These are phyloP conservation scores for Takakia lepidozioides DNA, from an alignment of 225 moss, liverwort and hornwort genomes.

Conservation along the genomic window DNA sequence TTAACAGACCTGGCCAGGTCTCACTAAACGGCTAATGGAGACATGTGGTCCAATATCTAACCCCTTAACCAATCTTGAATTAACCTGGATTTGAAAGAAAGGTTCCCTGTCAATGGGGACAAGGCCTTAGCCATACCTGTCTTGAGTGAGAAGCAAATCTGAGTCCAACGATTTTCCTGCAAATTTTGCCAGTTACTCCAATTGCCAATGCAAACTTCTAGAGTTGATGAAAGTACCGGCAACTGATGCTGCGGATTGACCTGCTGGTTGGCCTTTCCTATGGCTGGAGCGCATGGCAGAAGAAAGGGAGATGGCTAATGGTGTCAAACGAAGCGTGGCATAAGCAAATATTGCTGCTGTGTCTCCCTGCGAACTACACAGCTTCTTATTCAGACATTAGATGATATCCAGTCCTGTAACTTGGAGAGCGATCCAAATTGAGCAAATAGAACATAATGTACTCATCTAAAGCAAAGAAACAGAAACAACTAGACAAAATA, in stretches of 20 bases:
- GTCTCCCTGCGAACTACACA: conserved; percentile 73
- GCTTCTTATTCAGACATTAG: too few relatives aligned
- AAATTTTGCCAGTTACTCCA: background rate
- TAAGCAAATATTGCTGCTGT: conserved; percentile 63
- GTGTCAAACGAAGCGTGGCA: conserved; percentile 54
- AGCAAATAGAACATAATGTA: too few relatives aligned
- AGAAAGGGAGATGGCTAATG: conserved; percentile 30
- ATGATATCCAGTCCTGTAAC: too few relatives aligned
- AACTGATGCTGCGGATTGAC: conserved; percentile 9
- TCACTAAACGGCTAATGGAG: too few relatives aligned
- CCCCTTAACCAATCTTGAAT: background rate
- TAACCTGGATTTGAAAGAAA: background rate
- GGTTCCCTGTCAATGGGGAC: background rate
- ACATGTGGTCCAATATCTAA: too few relatives aligned
- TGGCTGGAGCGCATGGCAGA: conserved; percentile 16
- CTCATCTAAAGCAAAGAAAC: too few relatives aligned
- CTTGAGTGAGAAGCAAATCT: too few relatives aligned
- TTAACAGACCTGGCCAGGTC: too few relatives aligned
- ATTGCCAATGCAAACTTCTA: background rate
- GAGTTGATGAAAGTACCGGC: conserved; percentile 8
- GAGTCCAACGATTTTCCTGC: background rate
- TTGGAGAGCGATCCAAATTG: too few relatives aligned
- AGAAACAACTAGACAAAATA: too few relatives aligned
- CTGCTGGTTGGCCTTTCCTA: conserved; percentile 23
- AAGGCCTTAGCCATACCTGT: background rate